Percentiles rank a stretch among this genome's conserved stretches.
Evolutionary conservation across 441 rosid species (phyloP).

Genomic region (Capsella rubella): DNA sequence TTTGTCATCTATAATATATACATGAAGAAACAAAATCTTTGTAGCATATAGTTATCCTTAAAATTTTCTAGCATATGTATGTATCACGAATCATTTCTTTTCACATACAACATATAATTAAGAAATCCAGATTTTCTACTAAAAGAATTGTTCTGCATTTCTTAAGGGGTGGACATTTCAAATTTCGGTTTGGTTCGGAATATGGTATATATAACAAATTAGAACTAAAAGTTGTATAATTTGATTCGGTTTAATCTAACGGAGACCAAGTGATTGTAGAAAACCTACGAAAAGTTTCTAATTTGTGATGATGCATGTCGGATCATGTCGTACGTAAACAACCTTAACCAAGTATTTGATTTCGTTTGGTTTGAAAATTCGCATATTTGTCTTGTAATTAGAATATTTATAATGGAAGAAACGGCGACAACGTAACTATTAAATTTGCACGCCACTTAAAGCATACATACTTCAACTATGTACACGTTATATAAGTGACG

Average conservation of each 20-base stretch:
- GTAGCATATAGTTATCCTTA: not conserved
- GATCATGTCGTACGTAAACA: conserved; percentile 3
- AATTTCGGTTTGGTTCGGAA: not conserved
- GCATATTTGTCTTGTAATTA: not conserved
- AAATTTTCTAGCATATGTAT: not conserved
- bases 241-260: not conserved
- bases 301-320: not conserved
- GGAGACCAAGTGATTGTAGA: not conserved
- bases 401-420: conserved; percentile 3
- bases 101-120: not conserved
- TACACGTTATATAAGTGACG: conserved; percentile 15
- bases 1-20: not conserved
- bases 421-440: not conserved
- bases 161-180: not conserved
- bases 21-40: not conserved
- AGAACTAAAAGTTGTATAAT: not conserved
- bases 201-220: not conserved
- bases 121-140: not conserved
- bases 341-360: not conserved
- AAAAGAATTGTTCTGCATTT: not conserved
- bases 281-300: not conserved
- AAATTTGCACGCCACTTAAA: conserved; percentile 14
- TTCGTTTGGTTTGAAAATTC: conserved; percentile 9
- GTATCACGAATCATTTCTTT: not conserved
- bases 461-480: conserved; percentile 28